A percentile compares a stretch with the other conserved stretches of the same genome.
These are phyloP conservation scores for Aegilops tauschii DNA, from an alignment of 176 grass and related monocot genomes.

Conservation along the genomic window DNA sequence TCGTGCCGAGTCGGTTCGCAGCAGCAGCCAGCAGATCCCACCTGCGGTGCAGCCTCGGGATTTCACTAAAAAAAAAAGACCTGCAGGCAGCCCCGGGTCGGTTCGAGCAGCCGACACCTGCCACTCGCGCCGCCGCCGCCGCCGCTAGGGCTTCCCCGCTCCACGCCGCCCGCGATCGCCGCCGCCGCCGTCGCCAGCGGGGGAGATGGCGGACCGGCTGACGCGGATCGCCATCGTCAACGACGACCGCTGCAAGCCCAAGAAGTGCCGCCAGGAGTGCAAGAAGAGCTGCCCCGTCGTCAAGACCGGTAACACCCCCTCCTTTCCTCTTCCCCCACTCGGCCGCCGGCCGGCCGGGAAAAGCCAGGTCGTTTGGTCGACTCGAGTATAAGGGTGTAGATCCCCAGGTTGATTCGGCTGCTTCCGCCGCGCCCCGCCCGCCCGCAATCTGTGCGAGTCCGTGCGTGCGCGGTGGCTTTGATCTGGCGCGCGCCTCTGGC, in stretches of 20 bases:
- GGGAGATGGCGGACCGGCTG: constrained; percentile 72
- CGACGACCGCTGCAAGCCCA: constrained; percentile 89
- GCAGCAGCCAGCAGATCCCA: too few relatives aligned
- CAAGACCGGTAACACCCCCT: constrained; percentile 59
- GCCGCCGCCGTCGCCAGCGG: background rate
- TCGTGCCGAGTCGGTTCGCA: too few relatives aligned
- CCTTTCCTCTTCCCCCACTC: background rate
- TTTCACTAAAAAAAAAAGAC: too few relatives aligned
- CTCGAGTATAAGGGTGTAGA: background rate
- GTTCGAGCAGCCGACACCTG: background rate
- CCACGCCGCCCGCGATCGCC: background rate
- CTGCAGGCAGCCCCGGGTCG: too few relatives aligned
- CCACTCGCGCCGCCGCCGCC: background rate
- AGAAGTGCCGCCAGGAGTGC: constrained; percentile 98
- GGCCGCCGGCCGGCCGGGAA: too few relatives aligned
- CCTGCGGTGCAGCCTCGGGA: too few relatives aligned
- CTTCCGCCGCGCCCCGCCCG: too few relatives aligned
- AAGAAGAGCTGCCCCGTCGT: constrained; percentile 99
- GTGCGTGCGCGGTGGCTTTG: background rate
- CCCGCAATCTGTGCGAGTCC: too few relatives aligned
- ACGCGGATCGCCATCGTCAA: constrained; percentile 92
- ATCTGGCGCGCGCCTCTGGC: background rate
- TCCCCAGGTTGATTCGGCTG: background rate
- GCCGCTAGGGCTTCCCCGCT: background rate
- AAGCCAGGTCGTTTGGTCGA: background rate